Percentiles rank a stretch among this genome's conserved stretches.
These are phyloP conservation scores for Cryphonectria nitschkei DNA, from an alignment of 2,329 filamentous ascomycete species.

Conservation along the genomic window DNA sequence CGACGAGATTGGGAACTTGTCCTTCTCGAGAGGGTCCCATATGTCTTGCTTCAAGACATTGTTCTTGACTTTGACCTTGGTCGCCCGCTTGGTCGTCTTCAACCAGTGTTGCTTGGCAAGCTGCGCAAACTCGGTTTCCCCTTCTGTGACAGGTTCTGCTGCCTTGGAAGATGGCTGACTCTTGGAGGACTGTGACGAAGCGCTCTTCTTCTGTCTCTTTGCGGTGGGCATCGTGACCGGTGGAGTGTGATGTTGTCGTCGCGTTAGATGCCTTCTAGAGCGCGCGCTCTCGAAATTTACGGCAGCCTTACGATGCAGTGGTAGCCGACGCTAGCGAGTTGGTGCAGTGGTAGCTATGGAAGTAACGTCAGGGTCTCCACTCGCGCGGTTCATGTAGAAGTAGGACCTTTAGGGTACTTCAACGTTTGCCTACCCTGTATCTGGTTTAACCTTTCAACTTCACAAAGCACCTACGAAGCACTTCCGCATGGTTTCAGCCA, in stretches of 20 bases:
- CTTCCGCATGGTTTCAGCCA: not conserved
- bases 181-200: slow-evolving; percentile 47
- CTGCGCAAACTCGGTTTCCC: slow-evolving; percentile 65
- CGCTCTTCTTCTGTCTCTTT: slow-evolving; percentile 61
- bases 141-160: slow-evolving; percentile 70
- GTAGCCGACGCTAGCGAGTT: slow-evolving; percentile 7
- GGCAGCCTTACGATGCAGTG: not conserved
- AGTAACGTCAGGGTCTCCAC: slow-evolving; percentile 9
- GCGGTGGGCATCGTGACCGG: slow-evolving; percentile 56
- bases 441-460: not conserved
- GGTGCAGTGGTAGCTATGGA: not conserved
- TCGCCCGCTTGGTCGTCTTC: slow-evolving; percentile 60
- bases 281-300: slow-evolving; percentile 27
- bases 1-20: slow-evolving; percentile 76
- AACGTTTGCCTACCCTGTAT: not conserved
- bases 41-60: slow-evolving; percentile 85
- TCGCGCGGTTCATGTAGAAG: not conserved
- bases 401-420: not conserved
- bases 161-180: slow-evolving; percentile 62
- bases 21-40: slow-evolving; percentile 85
- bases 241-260: slow-evolving; percentile 23
- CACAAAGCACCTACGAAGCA: not conserved
- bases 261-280: slow-evolving; percentile 16
- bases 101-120: slow-evolving; percentile 88
- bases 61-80: slow-evolving; percentile 76